Evolutionary conservation across 441 rosid genomes (phyloP), one percentile per base, ranked within the genome.

Genomic region (Theobroma grandiflorum): DNA sequence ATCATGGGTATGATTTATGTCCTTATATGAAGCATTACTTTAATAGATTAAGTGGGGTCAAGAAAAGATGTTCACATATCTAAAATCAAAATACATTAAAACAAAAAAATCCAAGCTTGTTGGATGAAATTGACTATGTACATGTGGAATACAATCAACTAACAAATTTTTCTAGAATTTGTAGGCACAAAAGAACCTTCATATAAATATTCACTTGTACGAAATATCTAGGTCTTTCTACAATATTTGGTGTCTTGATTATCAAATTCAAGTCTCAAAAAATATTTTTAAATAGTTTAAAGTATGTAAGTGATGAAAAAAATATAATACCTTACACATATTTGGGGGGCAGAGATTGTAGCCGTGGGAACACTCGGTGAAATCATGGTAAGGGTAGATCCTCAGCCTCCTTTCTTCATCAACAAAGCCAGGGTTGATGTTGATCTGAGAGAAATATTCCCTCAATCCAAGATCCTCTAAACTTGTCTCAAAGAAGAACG

Each of bases 401-500:
- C n/a, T n/a, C n/a, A n/a, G n/a, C n/a, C n/a, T n/a, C n/a, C n/a
- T n/a, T n/a, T 92, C 85, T 33, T 83, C 92, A 70, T 91, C 91
- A 0, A 89, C 89, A 80, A 80, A 77, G 37, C 93, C 88, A 0
- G 96, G 93, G 58, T 93, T 94, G 2, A 95, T 89, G 83, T 89
- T 87, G 37, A 94, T 89, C 72, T 94, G 94, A 0, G 94, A 84
- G 89, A 94, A 94, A 31, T 6, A 89, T 47, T 85, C 88, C 11
- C 80, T 82, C 37, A 94, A 26, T 33, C 91, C 95, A 8, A 86
- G 93, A 82, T 91, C 92, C 33, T 91, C 82, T 87, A 91, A 35
- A 14, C 91, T 86, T 6, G 95, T 89, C 77, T 94, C 98, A 55
- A 94, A 91, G 83, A 91, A 93, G 77, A 94, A 94, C 82, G 73